Evolutionary conservation across 140 eudicot genomes (phyloP).

Genomic region (Bidens hawaiensis): DNA sequence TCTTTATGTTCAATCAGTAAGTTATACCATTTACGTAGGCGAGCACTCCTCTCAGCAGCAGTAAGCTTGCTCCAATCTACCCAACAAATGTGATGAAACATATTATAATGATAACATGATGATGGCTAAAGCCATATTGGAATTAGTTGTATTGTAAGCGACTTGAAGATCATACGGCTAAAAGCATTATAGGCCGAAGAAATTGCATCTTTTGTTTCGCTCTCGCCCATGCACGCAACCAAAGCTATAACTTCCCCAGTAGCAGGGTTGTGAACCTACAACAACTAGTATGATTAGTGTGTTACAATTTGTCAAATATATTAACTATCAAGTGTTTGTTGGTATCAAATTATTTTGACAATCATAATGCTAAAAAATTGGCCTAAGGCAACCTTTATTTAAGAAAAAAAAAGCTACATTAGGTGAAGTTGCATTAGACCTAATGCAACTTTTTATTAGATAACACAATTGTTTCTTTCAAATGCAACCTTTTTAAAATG

Average conservation of each 20-base stretch:
- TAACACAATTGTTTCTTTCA: no score
- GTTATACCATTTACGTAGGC: constrained; percentile 80
- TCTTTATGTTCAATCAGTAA: constrained; percentile 66
- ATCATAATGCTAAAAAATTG: no score
- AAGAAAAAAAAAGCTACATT: no score
- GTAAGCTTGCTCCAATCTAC: constrained; percentile 86
- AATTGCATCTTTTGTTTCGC: constrained; percentile 84
- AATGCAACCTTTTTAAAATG: no score
- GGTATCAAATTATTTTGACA: not conserved
- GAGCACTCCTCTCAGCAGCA: constrained; percentile 76
- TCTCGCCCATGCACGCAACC: constrained; percentile 81
- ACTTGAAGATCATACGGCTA: constrained; percentile 32
- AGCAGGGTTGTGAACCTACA: constrained; percentile 84
- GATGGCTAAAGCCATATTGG: not conserved
- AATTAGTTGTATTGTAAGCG: no score
- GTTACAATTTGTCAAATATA: not conserved
- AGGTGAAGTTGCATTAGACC: no score
- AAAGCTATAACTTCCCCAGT: constrained; percentile 70
- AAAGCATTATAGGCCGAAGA: constrained; percentile 76
- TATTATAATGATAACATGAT: not conserved
- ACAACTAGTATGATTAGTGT: constrained; percentile 10
- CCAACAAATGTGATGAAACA: constrained; percentile 2
- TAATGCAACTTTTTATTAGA: no score
- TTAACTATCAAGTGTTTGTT: not conserved
- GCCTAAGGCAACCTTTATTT: no score